Percentiles rank a stretch among this genome's conserved stretches.
Conservation (phyloP, 2,329 filamentous ascomycete species). For the Talaromyces albobiverticillius region DNA sequence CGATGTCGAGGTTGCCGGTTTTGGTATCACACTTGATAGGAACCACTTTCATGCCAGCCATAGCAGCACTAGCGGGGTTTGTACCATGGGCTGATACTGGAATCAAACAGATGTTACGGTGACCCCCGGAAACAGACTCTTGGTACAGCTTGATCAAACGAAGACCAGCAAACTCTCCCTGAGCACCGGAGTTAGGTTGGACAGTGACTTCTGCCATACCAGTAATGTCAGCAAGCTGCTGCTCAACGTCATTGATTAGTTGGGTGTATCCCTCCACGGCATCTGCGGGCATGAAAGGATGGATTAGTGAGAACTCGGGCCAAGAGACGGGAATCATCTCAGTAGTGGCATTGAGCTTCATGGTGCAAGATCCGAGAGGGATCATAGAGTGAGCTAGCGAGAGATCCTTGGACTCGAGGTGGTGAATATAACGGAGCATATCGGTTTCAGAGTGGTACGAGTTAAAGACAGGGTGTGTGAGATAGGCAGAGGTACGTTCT, state of each 20-base stretch:
- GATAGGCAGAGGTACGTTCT: constrained; percentile 68
- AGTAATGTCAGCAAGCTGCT: constrained; percentile 76
- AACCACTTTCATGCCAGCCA: constrained; percentile 93
- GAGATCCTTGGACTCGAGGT: constrained; percentile 89
- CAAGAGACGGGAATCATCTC: constrained; percentile 87
- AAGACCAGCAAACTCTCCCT: constrained; percentile 90
- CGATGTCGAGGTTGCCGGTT: constrained; percentile 86
- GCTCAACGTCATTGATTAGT: constrained; percentile 70
- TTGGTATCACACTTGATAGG: constrained; percentile 84
- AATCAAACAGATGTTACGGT: constrained; percentile 88
- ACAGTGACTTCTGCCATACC: constrained; percentile 87
- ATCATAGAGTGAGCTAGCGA: constrained; percentile 98
- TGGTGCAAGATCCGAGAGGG: constrained; percentile 91
- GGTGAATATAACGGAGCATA: constrained; percentile 87
- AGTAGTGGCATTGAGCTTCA: constrained; percentile 94
- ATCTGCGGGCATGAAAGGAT: constrained; percentile 70
- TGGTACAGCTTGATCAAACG: constrained; percentile 84
- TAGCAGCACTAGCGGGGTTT: constrained; percentile 90
- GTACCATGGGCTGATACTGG: constrained; percentile 94
- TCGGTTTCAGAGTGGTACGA: constrained; percentile 93
- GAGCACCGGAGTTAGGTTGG: constrained; percentile 93
- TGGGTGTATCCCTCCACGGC: constrained; percentile 66
- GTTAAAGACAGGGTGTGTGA: constrained; percentile 94
- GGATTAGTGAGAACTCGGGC: constrained; percentile 71
- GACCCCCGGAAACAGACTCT: constrained; percentile 60